Evolutionary conservation across 2,329 filamentous ascomycete species (phyloP).

Genomic region (Cytospora leucostoma): DNA sequence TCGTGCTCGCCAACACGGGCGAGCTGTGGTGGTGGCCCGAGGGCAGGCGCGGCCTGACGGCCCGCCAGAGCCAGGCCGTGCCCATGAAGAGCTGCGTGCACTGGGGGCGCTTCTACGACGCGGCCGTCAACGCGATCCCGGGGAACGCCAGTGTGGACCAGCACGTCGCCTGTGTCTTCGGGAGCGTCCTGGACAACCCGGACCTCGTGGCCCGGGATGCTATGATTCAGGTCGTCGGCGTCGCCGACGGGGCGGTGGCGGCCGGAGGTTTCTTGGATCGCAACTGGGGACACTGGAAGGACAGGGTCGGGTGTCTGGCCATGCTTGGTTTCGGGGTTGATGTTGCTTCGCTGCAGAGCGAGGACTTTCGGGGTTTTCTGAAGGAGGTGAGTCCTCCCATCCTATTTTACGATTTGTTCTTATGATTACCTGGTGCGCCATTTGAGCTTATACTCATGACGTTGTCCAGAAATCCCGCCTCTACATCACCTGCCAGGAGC

Average conservation of each 20-base stretch:
- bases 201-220: conserved; percentile 50
- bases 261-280: conserved; percentile 59
- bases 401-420: background rate
- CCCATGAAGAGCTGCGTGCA: conserved; percentile 67
- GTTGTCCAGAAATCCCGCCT: conserved; percentile 56
- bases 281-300: conserved; percentile 50
- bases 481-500: conserved; percentile 57
- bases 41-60: conserved; percentile 60
- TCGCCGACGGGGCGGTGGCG: conserved; percentile 66
- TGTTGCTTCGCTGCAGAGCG: conserved; percentile 43
- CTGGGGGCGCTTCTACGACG: conserved; percentile 51
- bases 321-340: conserved; percentile 51
- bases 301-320: conserved; percentile 50
- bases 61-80: conserved; percentile 56
- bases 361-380: conserved; percentile 52
- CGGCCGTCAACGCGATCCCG: conserved; percentile 60
- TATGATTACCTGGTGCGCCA: conserved; percentile 25
- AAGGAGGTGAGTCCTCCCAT: conserved; percentile 44
- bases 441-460: conserved; percentile 29
- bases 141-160: conserved; percentile 57
- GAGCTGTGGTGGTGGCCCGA: conserved; percentile 76
- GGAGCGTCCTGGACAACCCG: conserved; percentile 54
- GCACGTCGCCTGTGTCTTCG: conserved; percentile 70
- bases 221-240: conserved; percentile 68
- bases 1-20: conserved; percentile 78